Base-by-base conservation (phyloP, 2,329 filamentous ascomycete species). In the Camillea tinctor region DNA sequence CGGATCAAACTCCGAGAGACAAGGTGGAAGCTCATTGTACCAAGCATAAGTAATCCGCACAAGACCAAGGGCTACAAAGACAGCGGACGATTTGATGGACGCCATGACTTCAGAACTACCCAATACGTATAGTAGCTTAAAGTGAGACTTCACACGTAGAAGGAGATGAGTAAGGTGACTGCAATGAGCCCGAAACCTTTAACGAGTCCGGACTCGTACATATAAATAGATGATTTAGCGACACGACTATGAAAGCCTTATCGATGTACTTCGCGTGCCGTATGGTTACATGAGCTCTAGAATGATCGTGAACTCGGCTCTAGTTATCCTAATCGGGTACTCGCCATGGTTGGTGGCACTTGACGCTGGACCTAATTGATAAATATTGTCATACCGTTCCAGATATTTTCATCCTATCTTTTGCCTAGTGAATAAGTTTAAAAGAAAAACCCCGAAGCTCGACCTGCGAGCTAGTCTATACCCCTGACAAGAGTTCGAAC, bases 21-120 rank as follows among this genome's bases (percentile, higher is more conserved):
- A 83, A 8, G 79, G 69, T 19, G 80, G 80, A 7, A 80, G 73
- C 61, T 80, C 74, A 51, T 76, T 67, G 65, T 79, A 77, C 72
- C 73, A 77, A 50, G 80, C 80, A 20, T 74, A 71, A 50, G 75
- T 74, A 24, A 72, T 71, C 5, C 57, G 57, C 57, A 75, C 65
- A 60, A 81, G 63, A 52, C 77, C 71, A 56, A 78, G 67, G 19
- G 75, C 75, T 69, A 74, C 77, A 59, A 75, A 64, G 54, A 75
- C 75, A 63, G 72, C 72, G 56, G 77, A 19, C 52, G 72, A 68
- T 63, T 69, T 70, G 56, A 73, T 60, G 24, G 67, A 62, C 61
- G 74, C 64, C 76, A 78, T 78, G 61, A 56, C 2, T 44, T 7
- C 6, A 44, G 36, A 5, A 44, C 36, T 17, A 44, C 36, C 13